Evolutionary conservation across 2,329 filamentous ascomycete species (phyloP), one percentile per base, ranked within the genome.

Genomic region (Cladosporium sp.): DNA sequence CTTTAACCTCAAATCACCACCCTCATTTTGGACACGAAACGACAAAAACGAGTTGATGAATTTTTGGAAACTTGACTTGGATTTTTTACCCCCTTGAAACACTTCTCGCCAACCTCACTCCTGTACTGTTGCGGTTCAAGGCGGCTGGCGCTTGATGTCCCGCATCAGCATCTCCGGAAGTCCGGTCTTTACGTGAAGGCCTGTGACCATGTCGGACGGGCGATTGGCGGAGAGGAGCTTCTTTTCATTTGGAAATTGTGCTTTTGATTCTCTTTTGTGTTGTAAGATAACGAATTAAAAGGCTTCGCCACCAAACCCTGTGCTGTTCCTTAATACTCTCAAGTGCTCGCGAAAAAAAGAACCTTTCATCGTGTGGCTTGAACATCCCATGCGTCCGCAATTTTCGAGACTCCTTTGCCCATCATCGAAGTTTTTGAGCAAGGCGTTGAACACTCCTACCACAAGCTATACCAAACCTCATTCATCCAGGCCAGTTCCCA

Each of bases 211-310:
- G 4, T 28, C 7, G 22, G 22, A 28, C 4, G 22, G 22, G 22
- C 22, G 7, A 5, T 28, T 28, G 22, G 22, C 22, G 22, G 5
- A 3, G 5, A 28, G 22, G 22, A 3, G 22, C 22, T 28, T 22
- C 22, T 22, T 28, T 28, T 28, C 22, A 28, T 28, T n/a, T 9
- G 16, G n/a, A 13, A 14, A 43, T 43, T 10, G 31, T 22, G 18
- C 8, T 9, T 32, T 43, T 33, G 28, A 9, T 43, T 18, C 37
- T 16, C 18, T 34, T 50, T 34, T 50, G 46, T 33, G 48, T 43
- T 50, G 48, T 50, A 50, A 41, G 48, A 50, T 50, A 50, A 50
- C 48, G 48, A 43, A 50, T 19, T 37, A 43, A 50, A 50, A 50
- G 48, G 48, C 48, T 43, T 37, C 35, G 48, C 48, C 48, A 50